These are phyloP conservation scores for Tricholoma hemisulphureum DNA, from an alignment of 768 basidiomycete species.

Conservation along the genomic window DNA sequence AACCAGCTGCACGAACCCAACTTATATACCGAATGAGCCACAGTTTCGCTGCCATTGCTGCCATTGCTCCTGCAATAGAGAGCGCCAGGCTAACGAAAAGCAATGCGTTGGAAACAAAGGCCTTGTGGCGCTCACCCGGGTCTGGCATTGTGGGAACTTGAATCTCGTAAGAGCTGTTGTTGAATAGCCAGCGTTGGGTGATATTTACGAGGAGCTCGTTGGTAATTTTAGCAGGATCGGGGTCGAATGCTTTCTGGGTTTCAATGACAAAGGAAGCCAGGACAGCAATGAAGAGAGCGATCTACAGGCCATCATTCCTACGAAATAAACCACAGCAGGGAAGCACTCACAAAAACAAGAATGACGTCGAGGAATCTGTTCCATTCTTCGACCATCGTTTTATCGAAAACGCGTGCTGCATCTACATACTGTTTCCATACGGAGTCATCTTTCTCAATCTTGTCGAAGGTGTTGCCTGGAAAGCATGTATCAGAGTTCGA, in stretches of 20 bases:
- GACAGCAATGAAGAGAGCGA: slow-evolving; percentile 10
- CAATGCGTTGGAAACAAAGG: slow-evolving; percentile 1
- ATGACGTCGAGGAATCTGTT: slow-evolving; percentile 6
- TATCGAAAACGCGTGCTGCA: slow-evolving; percentile 3
- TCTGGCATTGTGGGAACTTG: background rate
- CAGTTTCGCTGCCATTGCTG: slow-evolving; percentile 1
- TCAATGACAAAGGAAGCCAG: too few relatives aligned
- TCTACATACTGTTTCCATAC: slow-evolving; percentile 4
- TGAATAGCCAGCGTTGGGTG: background rate
- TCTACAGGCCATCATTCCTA: slow-evolving; percentile 1
- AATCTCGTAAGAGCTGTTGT: too few relatives aligned
- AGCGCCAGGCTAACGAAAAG: slow-evolving; percentile 7
- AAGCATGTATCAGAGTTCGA: too few relatives aligned
- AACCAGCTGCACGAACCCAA: background rate
- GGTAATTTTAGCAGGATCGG: slow-evolving; percentile 7
- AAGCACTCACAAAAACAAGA: slow-evolving; percentile 10
- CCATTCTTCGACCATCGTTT: slow-evolving; percentile 9
- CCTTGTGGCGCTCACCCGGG: background rate
- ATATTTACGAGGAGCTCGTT: slow-evolving; percentile 13
- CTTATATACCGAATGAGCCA: slow-evolving; percentile 10
- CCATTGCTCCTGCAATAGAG: background rate
- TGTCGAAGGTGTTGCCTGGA: too few relatives aligned
- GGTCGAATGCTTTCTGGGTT: slow-evolving; percentile 6
- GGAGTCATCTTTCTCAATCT: background rate
- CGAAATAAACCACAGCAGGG: background rate